Evolutionary conservation across 331 rosid species (phyloP), one percentile per base, ranked within the genome.

Genomic region (Erythrophleum ivorense): DNA sequence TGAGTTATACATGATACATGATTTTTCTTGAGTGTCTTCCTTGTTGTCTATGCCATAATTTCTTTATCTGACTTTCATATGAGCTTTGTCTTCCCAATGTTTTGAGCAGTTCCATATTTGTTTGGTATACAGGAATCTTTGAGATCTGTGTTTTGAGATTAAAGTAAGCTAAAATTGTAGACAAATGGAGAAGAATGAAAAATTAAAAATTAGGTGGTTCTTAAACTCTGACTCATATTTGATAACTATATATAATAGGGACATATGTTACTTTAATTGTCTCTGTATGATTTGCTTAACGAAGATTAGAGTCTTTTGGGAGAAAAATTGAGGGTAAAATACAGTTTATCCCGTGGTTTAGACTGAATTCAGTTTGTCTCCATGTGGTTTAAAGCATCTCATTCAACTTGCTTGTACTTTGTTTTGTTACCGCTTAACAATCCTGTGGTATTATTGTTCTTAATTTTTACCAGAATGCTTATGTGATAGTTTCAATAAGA

Each of bases 41-140:
- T 41, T 65, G 3, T 54, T 73, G 38, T 62, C 74, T 24, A 67
- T 58, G 83, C 21, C 68, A 52, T 67, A 12, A 77, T 34, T 48
- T 41, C 53, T 52, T 21, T 21, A 71, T 65, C 40, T 16, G 43
- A 40, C 77, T 43, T 19, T n/a, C 29, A 11, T 77, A 49, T 33
- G 41, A 15, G 54, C 55, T 33, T 34, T 45, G 16, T 63, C 64
- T 81, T 45, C 10, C 45, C 15, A 31, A 48, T 67, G 24, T 68
- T 83, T 74, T 73, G 24, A 70, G 45, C 36, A 21, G 54, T 75
- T 59, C 62, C 50, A 29, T 50, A 59, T 40, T 52, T 63, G n/a
- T 62, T 29, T 62, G 43, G 9, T 62, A 62, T 62, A 31, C 13
- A 62, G 40, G 68, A 1, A 33, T 62, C 43, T 62, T 31, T 13